Evolutionary conservation across 441 rosid genomes (phyloP), one percentile per base, ranked within the genome.

Genomic region (Erysimum pusillum): DNA sequence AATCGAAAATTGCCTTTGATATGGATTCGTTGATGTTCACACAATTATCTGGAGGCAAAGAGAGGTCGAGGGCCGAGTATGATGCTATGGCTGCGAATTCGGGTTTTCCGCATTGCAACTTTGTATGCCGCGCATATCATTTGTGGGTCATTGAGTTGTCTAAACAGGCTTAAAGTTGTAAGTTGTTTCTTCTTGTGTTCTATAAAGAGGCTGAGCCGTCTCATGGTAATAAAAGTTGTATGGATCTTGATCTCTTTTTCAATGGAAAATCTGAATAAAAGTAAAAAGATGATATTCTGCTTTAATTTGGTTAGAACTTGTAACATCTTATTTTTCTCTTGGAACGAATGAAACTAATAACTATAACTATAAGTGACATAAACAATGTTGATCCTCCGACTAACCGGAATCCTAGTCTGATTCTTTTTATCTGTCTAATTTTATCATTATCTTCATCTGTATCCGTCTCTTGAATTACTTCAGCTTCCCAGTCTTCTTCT

Each of bases 341-440:
- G 53, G 86, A 62, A 84, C 85, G 89, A 70, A 88, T 83, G 12
- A 84, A 70, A 67, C 68, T 67, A 41, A 88, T 69, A 63, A 82
- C 89, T 57, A 90, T 10, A 63, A 88, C 93, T 70, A 92, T 81
- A 57, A 94, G 80, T 66, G 95, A 81, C 56, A 85, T 84, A 32
- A 94, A 79, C 14, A 92, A 63, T 22, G 90, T 81, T 48, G 97
- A 92, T 58, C 97, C 97, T 63, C 93, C 94, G 7, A 88, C 49
- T 39, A 83, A 71, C 22, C 69, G 46, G 22, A 17, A n/a, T 57
- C 75, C 77, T 83, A 77, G 41, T 12, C 67, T 38, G n/a, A 58
- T 34, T 69, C 71, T 63, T 63, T 44, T 73, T 62, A 73, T 73
- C 5, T 73, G 15, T 62, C 66, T 60, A 66, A 53, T 51, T 53